A percentile compares a stretch with the other conserved stretches of the same genome.
phyloP scores from a whole-genome alignment of 495 filamentous ascomycete genomes.

The Bacidia rubella region DNA sequence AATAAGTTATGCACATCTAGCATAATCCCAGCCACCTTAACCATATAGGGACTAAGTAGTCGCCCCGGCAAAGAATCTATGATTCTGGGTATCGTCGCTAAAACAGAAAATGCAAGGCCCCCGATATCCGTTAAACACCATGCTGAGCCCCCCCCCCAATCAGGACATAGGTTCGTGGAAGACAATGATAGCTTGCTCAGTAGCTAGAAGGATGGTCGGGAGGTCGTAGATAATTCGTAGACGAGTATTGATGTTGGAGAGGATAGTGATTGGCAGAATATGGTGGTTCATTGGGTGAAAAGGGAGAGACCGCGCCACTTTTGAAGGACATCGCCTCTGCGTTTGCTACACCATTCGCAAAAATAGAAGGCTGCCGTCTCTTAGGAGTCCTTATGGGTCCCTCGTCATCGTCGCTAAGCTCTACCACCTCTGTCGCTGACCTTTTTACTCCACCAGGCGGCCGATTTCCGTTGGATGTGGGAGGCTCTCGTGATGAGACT shows the following conservation, averaged over 20 bases:
- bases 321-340: neutral
- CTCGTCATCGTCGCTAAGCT: slow-evolving; percentile 68
- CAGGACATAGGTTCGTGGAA: neutral
- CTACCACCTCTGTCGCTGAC: slow-evolving; percentile 52
- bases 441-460: slow-evolving; percentile 45
- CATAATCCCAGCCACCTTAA: too few relatives aligned
- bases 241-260: neutral
- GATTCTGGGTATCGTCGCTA: neutral
- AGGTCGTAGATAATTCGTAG: neutral
- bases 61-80: neutral
- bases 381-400: slow-evolving; percentile 47
- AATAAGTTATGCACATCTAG: too few relatives aligned
- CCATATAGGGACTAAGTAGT: too few relatives aligned
- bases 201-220: neutral
- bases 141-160: too few relatives aligned
- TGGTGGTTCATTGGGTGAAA: neutral
- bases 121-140: neutral
- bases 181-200: neutral
- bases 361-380: slow-evolving; percentile 20
- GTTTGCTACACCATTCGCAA: neutral
- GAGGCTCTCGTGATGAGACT: slow-evolving; percentile 40
- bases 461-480: slow-evolving; percentile 32
- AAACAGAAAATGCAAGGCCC: neutral
- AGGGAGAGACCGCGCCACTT: neutral
- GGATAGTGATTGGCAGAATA: neutral